phyloP scores from a whole-genome alignment of 2,329 filamentous ascomycete genomes.

The Colletotrichum sp. region DNA sequence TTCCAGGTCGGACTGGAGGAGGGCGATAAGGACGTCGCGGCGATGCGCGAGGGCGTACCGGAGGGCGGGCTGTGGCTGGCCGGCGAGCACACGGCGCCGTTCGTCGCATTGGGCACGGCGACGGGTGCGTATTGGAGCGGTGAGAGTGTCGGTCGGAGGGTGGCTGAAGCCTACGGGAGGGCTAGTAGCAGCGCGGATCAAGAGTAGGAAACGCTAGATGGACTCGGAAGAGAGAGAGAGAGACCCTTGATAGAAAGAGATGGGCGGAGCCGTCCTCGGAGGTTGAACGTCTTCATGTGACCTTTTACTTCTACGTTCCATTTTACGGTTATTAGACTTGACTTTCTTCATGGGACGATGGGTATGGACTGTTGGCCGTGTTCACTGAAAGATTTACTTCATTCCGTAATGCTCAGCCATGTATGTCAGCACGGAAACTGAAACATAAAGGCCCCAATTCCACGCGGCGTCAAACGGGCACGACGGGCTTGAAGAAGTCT shows the following conservation, averaged over 20 bases:
- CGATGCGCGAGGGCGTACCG: conserved; percentile 66
- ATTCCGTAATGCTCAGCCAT: neutral
- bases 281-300: neutral
- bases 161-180: conserved; percentile 58
- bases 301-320: neutral
- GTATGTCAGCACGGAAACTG: neutral
- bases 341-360: neutral
- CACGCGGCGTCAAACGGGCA: neutral
- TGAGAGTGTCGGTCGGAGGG: conserved; percentile 73
- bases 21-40: conserved; percentile 75
- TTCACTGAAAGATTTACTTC: neutral
- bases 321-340: neutral
- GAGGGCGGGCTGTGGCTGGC: conserved; percentile 81
- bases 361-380: neutral
- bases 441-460: neutral
- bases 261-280: neutral
- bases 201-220: neutral
- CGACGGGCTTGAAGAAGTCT: neutral
- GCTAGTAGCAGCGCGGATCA: neutral
- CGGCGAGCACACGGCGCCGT: conserved; percentile 89
- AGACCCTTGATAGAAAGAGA: neutral
- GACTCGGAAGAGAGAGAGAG: neutral
- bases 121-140: conserved; percentile 94
- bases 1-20: conserved; percentile 78
- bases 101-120: conserved; percentile 85